These are phyloP conservation scores for Aspergillus ellipticus DNA, from an alignment of 495 filamentous ascomycete species.

Conservation along the genomic window DNA sequence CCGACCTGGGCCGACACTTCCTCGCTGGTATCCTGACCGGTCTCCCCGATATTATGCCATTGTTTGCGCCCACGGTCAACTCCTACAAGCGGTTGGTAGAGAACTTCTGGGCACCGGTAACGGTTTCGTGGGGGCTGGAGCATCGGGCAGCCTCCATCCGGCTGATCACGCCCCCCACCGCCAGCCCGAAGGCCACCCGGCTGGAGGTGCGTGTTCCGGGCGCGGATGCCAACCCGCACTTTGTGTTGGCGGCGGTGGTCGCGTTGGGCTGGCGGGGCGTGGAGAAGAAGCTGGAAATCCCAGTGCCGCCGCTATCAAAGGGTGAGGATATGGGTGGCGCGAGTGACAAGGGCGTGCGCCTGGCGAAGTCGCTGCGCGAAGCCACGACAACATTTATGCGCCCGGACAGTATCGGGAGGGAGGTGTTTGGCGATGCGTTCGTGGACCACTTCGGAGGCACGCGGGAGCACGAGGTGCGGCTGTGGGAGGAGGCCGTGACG, in stretches of 20 bases:
- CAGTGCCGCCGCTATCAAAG: conserved; percentile 74
- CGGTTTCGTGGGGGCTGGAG: conserved; percentile 93
- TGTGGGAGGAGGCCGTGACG: conserved; percentile 95
- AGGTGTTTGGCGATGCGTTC: conserved; percentile 91
- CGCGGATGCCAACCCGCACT: conserved; percentile 85
- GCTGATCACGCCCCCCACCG: conserved; percentile 81
- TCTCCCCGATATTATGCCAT: conserved; percentile 90
- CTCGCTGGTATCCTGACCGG: conserved; percentile 86
- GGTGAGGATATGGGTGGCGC: conserved; percentile 72
- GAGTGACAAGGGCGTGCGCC: conserved; percentile 54
- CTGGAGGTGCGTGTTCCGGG: conserved; percentile 91
- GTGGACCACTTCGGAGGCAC: conserved; percentile 95
- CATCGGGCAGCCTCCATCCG: conserved; percentile 90
- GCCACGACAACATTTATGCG: conserved; percentile 72
- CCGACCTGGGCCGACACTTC: conserved; percentile 88
- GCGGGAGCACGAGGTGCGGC: conserved; percentile 79
- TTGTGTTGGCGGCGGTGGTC: conserved; percentile 82
- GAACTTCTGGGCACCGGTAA: conserved; percentile 98
- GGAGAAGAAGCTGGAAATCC: conserved; percentile 81
- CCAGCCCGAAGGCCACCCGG: conserved; percentile 76
- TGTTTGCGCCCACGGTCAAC: conserved; percentile 91
- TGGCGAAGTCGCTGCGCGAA: conserved; percentile 80
- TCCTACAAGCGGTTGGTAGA: conserved; percentile 96
- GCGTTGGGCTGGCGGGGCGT: conserved; percentile 86
- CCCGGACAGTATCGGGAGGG: conserved; percentile 75